Evolutionary conservation across 305 asterid species (phyloP).

Genomic region (Rubia balearica): DNA sequence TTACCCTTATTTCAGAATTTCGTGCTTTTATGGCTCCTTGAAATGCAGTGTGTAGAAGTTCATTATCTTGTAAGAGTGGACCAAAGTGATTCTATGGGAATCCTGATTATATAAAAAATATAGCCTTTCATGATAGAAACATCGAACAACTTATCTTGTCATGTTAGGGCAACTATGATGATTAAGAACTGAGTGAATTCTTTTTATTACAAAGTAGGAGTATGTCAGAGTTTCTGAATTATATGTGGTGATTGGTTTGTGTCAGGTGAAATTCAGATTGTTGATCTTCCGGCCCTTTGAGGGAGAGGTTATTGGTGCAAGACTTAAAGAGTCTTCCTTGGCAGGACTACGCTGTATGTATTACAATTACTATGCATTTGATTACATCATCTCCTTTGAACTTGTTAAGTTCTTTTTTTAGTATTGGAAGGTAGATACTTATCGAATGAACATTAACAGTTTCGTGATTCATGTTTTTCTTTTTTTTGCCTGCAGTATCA

Average conservation of each 20-base stretch:
- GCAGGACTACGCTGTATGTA: constrained; percentile 68
- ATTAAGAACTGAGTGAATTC: background rate
- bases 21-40: background rate
- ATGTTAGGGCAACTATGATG: constrained; percentile 1
- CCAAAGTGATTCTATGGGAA: background rate
- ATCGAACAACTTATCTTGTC: background rate
- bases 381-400: background rate
- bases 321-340: constrained; percentile 52
- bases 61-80: background rate
- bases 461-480: background rate
- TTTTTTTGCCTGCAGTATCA: constrained; percentile 49
- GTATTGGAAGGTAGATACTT: background rate
- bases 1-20: background rate
- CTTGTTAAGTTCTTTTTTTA: background rate
- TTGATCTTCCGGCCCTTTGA: constrained; percentile 77
- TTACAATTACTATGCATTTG: background rate
- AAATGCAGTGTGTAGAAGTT: background rate
- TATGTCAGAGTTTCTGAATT: background rate
- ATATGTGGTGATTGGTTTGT: constrained; percentile 12
- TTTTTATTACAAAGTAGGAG: background rate
- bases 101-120: background rate
- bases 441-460: background rate
- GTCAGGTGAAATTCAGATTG: constrained; percentile 73
- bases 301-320: constrained; percentile 75
- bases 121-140: background rate